Evolutionary conservation across 208 protist genomes (phyloP).

Genomic region (Crithidia acanthocephali): DNA sequence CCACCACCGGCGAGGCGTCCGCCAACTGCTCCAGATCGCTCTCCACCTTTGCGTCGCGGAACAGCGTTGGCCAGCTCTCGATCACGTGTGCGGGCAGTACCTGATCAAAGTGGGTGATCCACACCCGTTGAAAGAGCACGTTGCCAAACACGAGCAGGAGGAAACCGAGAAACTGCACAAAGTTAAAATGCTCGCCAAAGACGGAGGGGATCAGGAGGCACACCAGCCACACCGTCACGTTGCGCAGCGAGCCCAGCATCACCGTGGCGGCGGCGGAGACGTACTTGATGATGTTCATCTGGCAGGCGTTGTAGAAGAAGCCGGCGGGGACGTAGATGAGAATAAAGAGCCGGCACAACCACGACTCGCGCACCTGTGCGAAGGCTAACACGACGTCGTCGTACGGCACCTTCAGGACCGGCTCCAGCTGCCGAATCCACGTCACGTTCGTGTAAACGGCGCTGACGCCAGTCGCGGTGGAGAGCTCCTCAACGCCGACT

Average conservation of each 20-base stretch:
- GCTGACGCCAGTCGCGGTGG: neutral
- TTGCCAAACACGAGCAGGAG: constrained; percentile 61
- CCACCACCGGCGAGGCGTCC: constrained; percentile 1
- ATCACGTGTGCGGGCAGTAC: constrained; percentile 45
- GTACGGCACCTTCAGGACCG: constrained; percentile 51
- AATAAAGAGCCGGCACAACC: constrained; percentile 47
- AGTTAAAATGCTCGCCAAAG: constrained; percentile 73
- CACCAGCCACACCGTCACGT: constrained; percentile 69
- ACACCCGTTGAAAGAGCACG: constrained; percentile 67
- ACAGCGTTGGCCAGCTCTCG: constrained; percentile 38
- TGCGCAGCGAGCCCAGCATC: constrained; percentile 78
- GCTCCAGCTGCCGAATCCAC: constrained; percentile 31
- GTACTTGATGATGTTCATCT: constrained; percentile 74
- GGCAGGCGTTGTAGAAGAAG: constrained; percentile 69
- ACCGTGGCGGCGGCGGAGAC: constrained; percentile 70
- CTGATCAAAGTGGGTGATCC: constrained; percentile 46
- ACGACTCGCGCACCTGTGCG: constrained; percentile 48
- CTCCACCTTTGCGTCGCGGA: constrained; percentile 21
- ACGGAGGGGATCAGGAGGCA: constrained; percentile 60
- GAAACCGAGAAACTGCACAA: constrained; percentile 74
- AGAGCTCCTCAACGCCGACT: constrained; percentile 27
- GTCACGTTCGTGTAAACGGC: constrained; percentile 25
- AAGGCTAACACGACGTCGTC: constrained; percentile 76
- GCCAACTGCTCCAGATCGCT: neutral
- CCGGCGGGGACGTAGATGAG: constrained; percentile 55